Percentiles rank a stretch among this genome's conserved stretches.
phyloP scores from a whole-genome alignment of 257 asterid genomes.

The Eucommia ulmoides region DNA sequence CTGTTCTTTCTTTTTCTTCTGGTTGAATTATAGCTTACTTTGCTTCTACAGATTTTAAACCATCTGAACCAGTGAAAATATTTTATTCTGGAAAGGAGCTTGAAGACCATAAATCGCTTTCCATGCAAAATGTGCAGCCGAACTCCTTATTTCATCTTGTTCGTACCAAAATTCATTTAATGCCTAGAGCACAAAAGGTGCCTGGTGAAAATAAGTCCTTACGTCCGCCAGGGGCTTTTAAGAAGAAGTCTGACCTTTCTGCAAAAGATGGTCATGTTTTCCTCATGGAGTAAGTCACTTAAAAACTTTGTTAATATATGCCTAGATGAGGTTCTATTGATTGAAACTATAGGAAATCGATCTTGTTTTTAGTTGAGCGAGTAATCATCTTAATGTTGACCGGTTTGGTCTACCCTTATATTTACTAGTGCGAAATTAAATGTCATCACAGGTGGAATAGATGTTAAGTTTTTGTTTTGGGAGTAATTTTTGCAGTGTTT shows the following conservation, averaged over 20 bases:
- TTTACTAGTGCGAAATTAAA: no score
- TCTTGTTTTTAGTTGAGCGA: no score
- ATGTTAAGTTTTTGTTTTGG: no score
- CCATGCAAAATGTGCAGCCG: slow-evolving; percentile 67
- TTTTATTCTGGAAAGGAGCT: slow-evolving; percentile 81
- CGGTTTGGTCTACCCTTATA: no score
- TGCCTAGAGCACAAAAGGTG: slow-evolving; percentile 93
- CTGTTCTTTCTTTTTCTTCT: slow-evolving; percentile 8
- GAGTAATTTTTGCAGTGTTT: no score
- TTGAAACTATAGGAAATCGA: no score
- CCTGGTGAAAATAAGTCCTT: slow-evolving; percentile 92
- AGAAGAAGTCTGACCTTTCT: slow-evolving; percentile 95
- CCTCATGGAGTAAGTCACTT: slow-evolving; percentile 84
- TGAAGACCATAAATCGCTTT: slow-evolving; percentile 71
- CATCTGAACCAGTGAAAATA: slow-evolving; percentile 81
- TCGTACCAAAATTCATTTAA: slow-evolving; percentile 69
- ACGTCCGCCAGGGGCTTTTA: slow-evolving; percentile 99
- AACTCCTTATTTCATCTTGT: slow-evolving; percentile 92
- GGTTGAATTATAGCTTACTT: not conserved
- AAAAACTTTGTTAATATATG: no score
- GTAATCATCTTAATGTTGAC: no score
- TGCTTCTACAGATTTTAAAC: slow-evolving; percentile 63
- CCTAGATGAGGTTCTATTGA: no score
- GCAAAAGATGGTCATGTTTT: slow-evolving; percentile 95
- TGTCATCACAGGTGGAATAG: no score